phyloP scores from a whole-genome alignment of 352 stramenopile species.

The Poterioochromonas sp. region DNA sequence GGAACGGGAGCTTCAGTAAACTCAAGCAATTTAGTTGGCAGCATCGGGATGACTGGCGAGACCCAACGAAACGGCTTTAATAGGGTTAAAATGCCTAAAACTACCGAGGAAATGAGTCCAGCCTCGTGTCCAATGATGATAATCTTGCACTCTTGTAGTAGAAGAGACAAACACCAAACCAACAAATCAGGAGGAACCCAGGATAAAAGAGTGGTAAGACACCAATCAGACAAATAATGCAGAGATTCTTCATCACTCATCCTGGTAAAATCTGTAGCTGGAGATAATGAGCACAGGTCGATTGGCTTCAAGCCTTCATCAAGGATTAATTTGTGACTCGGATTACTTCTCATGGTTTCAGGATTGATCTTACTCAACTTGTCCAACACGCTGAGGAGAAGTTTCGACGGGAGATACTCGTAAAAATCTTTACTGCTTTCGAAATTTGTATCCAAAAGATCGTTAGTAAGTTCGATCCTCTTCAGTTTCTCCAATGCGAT shows the following conservation, averaged over 20 bases:
- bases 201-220: background rate
- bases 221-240: constrained; percentile 3
- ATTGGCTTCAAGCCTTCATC: too few relatives aligned
- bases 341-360: background rate
- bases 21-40: background rate
- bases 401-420: background rate
- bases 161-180: background rate
- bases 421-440: background rate
- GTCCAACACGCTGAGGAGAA: background rate
- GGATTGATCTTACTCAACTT: background rate
- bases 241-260: too few relatives aligned
- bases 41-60: constrained; percentile 3
- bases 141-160: background rate
- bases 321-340: too few relatives aligned
- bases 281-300: too few relatives aligned
- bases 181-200: background rate
- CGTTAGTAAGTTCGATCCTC: background rate
- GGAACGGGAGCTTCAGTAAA: constrained; percentile 25
- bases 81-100: background rate
- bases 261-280: background rate
- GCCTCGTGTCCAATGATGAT: background rate
- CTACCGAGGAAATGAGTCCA: background rate
- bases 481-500: background rate
- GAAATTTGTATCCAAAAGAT: background rate
- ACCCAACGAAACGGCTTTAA: constrained; percentile 13